Percentiles rank a stretch among this genome's conserved stretches.
phyloP scores from a whole-genome alignment of 2,329 filamentous ascomycete genomes.

The Diaporthe velutina region DNA sequence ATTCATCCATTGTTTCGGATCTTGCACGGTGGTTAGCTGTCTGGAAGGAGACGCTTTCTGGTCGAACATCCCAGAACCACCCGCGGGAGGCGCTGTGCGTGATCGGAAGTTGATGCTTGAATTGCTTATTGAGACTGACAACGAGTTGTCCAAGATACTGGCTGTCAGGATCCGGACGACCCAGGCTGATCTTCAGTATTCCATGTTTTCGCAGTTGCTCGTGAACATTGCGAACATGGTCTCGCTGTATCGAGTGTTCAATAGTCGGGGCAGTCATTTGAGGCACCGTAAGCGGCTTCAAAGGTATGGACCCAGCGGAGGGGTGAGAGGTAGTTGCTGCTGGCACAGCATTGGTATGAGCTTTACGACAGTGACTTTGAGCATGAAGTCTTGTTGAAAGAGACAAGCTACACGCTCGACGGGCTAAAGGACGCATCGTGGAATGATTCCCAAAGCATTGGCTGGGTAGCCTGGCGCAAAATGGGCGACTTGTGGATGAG shows the following conservation, averaged over 20 bases:
- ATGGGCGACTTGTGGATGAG: not conserved
- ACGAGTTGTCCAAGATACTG: not conserved
- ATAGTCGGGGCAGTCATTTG: not conserved
- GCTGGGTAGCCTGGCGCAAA: not conserved
- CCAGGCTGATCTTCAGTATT: not conserved
- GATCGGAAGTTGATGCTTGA: not conserved
- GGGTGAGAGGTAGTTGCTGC: not conserved
- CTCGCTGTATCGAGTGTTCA: not conserved
- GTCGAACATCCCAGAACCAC: not conserved
- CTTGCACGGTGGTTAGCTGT: not conserved
- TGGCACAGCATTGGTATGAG: not conserved
- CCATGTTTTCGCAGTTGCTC: not conserved
- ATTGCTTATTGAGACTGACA: not conserved
- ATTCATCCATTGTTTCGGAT: not conserved
- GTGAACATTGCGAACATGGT: not conserved
- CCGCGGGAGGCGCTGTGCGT: slow-evolving; percentile 2
- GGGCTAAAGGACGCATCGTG: not conserved
- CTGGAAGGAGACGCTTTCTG: not conserved
- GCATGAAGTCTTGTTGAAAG: not conserved
- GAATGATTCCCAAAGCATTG: not conserved
- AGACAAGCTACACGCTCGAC: not conserved
- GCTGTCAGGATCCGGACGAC: not conserved
- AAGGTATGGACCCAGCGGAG: not conserved
- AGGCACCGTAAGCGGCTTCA: not conserved
- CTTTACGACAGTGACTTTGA: not conserved